Evolutionary conservation across 805 yeast genomes (phyloP).

Genomic region (Nakazawaea ernobii): DNA sequence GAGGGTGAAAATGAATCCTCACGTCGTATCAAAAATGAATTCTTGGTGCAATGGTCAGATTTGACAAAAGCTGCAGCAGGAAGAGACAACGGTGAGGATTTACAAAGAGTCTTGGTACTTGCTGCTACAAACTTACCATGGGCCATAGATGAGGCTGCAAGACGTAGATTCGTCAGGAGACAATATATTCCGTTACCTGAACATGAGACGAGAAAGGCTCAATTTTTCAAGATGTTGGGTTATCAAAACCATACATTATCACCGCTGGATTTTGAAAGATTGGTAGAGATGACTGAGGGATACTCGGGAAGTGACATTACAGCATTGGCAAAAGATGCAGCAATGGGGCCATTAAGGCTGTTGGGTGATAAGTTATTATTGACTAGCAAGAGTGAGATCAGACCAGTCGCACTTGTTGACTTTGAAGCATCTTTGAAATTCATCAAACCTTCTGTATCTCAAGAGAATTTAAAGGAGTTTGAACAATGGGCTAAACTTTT

Average conservation of each 20-base stretch:
- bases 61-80: constrained; percentile 85
- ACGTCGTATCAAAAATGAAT: constrained; percentile 87
- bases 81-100: constrained; percentile 43
- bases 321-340: constrained; percentile 92
- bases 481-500: constrained; percentile 85
- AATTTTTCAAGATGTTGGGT: constrained; percentile 58
- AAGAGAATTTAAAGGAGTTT: constrained; percentile 70
- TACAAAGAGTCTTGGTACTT: constrained; percentile 73
- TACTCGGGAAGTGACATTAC: constrained; percentile 94
- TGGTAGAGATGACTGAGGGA: constrained; percentile 67
- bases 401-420: constrained; percentile 70
- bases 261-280: constrained; percentile 53
- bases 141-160: constrained; percentile 96
- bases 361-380: constrained; percentile 76
- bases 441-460: constrained; percentile 84
- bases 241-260: constrained; percentile 68
- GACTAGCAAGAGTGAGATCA: constrained; percentile 65
- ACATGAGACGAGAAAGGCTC: constrained; percentile 68
- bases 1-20: constrained; percentile 80
- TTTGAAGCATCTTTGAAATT: constrained; percentile 70
- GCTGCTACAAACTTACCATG: constrained; percentile 97
- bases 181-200: constrained; percentile 95
- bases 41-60: constrained; percentile 91
- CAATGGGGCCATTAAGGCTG: constrained; percentile 94
- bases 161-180: constrained; percentile 86